Conservation (phyloP, 2,329 filamentous ascomycete species). For the Orbilia javanica region DNA sequence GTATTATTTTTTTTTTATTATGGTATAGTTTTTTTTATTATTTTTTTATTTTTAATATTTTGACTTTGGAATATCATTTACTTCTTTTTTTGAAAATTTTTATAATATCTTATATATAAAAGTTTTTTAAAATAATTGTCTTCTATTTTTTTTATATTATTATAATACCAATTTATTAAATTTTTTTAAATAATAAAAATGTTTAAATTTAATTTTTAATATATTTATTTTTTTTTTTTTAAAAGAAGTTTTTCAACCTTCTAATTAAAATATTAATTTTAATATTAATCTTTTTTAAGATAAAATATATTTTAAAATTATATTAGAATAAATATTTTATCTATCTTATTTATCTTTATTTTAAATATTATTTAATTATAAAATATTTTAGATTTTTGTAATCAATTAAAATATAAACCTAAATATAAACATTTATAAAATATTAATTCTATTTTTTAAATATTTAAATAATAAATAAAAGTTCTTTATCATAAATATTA, state of each 20-base stretch:
- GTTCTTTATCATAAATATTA: constrained; percentile 9
- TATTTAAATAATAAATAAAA: background rate
- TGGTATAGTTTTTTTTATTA: background rate
- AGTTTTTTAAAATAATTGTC: background rate
- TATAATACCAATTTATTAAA: constrained; percentile 10
- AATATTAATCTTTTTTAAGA: background rate
- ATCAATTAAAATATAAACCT: constrained; percentile 6
- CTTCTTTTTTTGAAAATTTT: constrained; percentile 1
- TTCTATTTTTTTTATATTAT: background rate
- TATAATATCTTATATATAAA: constrained; percentile 11
- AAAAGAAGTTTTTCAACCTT: background rate
- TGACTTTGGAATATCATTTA: constrained; percentile 1
- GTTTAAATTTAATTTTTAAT: constrained; percentile 16
- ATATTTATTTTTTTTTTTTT: background rate
- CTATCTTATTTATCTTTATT: constrained; percentile 1
- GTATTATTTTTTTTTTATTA: constrained; percentile 10
- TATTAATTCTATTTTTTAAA: constrained; percentile 3
- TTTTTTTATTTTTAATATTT: constrained; percentile 10
- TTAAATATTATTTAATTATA: background rate
- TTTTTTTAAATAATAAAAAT: background rate
- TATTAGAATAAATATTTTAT: constrained; percentile 1
- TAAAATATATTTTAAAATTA: constrained; percentile 9
- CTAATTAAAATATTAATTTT: background rate
- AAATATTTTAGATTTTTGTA: constrained; percentile 14
- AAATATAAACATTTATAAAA: constrained; percentile 1